phyloP scores from a whole-genome alignment of 2,329 filamentous ascomycete species.

The Neoarthrinium moseri region DNA sequence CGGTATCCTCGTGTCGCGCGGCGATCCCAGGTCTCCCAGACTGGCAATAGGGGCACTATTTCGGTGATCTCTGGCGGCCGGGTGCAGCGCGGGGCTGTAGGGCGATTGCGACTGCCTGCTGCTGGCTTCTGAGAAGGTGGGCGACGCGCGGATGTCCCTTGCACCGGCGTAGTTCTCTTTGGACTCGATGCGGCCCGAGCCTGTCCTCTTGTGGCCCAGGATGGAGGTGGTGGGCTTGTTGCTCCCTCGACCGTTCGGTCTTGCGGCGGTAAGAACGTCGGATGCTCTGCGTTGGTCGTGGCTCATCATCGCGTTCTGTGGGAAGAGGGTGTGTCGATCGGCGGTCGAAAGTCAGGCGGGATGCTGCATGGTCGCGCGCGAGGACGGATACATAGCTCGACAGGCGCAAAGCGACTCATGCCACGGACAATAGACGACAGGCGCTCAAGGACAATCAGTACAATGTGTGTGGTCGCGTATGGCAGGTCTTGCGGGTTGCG shows the following conservation, averaged over 20 bases:
- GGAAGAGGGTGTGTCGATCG: neutral
- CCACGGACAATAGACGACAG: neutral
- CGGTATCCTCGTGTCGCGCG: conserved; percentile 5
- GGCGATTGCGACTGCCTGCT: neutral
- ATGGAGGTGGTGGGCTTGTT: neutral
- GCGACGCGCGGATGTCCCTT: neutral
- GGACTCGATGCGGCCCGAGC: conserved; percentile 4
- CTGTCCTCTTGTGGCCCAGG: conserved; percentile 6
- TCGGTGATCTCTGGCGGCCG: neutral
- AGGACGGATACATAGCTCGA: conserved; percentile 5
- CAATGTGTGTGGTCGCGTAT: neutral
- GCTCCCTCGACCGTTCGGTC: conserved; percentile 3
- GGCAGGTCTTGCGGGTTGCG: too few relatives aligned
- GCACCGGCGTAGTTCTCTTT: conserved; percentile 1
- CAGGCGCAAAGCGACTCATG: neutral
- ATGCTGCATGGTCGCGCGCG: conserved; percentile 2
- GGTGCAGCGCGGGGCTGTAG: neutral
- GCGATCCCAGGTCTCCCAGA: neutral
- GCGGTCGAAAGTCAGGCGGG: neutral
- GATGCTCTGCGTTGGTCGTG: conserved; percentile 4
- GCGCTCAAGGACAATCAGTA: neutral
- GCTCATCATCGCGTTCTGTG: neutral
- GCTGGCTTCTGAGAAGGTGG: neutral
- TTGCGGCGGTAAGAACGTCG: conserved; percentile 3
- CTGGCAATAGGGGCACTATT: neutral